These are phyloP conservation scores for Penicillium waksmanii DNA, from an alignment of 495 filamentous ascomycete genomes.

Conservation along the genomic window DNA sequence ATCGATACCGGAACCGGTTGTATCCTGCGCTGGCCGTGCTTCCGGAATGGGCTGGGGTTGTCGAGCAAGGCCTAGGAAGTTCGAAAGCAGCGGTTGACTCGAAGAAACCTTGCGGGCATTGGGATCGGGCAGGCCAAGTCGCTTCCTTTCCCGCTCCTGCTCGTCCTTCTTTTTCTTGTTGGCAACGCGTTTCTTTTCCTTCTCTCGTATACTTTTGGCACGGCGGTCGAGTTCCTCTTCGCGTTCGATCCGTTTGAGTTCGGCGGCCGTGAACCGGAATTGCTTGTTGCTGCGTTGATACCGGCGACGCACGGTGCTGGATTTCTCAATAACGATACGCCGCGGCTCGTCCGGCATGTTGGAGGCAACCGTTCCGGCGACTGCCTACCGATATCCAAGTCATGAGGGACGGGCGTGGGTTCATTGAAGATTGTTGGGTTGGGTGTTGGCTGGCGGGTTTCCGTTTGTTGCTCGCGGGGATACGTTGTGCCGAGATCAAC, in stretches of 20 bases:
- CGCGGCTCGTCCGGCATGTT: slow-evolving; percentile 46
- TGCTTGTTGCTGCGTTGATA: slow-evolving; percentile 54
- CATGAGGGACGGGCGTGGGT: slow-evolving; percentile 19
- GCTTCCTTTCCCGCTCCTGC: slow-evolving; percentile 49
- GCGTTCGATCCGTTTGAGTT: slow-evolving; percentile 49
- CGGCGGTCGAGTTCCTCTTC: slow-evolving; percentile 44
- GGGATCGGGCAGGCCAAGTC: slow-evolving; percentile 48
- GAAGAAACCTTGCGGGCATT: slow-evolving; percentile 43
- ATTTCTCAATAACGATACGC: slow-evolving; percentile 51
- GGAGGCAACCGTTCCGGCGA: slow-evolving; percentile 26
- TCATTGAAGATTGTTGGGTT: slow-evolving; percentile 2
- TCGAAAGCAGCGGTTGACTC: slow-evolving; percentile 51
- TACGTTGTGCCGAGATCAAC: slow-evolving; percentile 43
- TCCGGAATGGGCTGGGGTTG: slow-evolving; percentile 1
- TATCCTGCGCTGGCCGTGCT: not conserved
- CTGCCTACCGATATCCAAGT: slow-evolving; percentile 17
- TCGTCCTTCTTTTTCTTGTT: slow-evolving; percentile 51
- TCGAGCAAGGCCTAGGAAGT: slow-evolving; percentile 39
- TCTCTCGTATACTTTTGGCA: slow-evolving; percentile 48
- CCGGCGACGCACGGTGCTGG: slow-evolving; percentile 44
- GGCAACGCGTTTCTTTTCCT: slow-evolving; percentile 41
- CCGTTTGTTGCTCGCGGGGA: slow-evolving; percentile 19
- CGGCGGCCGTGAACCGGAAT: slow-evolving; percentile 44
- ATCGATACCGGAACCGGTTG: not conserved
- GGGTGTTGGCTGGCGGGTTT: slow-evolving; percentile 19